Base-by-base conservation (phyloP, 352 stramenopile species). In the Hyaloperonospora brassicae region DNA sequence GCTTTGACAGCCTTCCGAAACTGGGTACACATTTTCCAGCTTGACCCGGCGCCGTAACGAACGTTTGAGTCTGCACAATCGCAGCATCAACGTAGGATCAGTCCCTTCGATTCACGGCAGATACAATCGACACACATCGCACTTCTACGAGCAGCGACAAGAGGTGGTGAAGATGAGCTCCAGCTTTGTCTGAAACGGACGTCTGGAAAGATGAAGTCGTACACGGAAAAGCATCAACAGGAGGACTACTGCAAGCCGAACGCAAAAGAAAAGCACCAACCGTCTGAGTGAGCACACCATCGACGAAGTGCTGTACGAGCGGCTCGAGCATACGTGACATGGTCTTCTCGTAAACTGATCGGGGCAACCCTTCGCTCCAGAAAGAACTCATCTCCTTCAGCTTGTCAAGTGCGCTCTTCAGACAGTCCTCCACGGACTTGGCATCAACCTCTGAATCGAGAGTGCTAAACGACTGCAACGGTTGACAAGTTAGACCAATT, bases 281-380 rank as follows among this genome's bases (percentile, higher is more conserved):
- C 57, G 72, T 61, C 52, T 78, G 64, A 17, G 58, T 53, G n/a
- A 88, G 45, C 38, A 88, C 56, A 40, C 59, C 61, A 39, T 76
- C 69, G 23, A 88, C 65, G 25, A 87, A 79, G 27, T 67, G 73
- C 27, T 66, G 62, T 23, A 81, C 63, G 22, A 93, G 54, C 13
- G 80, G 83, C 12, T 80, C 55, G 8, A 89, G 41, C 54, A 89
- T 74, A 1, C 55, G 55, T 34, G 68, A 65, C 53, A 79, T 68
- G 31, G 81, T 57, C 23, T 75, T 76, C 50, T 67, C 66, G 59
- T 89, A 93, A 6, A 88, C 74, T 1, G 57, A 45, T 0, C 51
- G 10, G 1, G 73, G 70, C 1, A 90, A 56, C 0, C 76, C 80
- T 60, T 88, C 83, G 8, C 67, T 66, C 83, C 83, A 93, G n/a